Conservation (phyloP, 495 filamentous ascomycete genomes). For the Acidiella bohemica region DNA sequence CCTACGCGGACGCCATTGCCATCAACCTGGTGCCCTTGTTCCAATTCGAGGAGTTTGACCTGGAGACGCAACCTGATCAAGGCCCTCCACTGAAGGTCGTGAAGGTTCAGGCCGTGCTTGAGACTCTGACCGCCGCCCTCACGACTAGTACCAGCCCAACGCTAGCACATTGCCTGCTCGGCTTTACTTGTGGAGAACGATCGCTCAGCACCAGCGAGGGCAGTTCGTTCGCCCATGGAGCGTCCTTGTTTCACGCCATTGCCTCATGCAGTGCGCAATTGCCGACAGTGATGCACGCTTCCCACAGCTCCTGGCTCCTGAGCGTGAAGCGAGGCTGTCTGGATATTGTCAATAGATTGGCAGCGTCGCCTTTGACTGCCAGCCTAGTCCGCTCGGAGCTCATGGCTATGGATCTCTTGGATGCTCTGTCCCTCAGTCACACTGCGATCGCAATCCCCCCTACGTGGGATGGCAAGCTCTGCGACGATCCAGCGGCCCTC, state of each 20-base stretch:
- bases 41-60: conserved; percentile 8
- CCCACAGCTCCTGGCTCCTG: conserved; percentile 55
- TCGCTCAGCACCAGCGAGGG: conserved; percentile 48
- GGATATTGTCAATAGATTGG: conserved; percentile 65
- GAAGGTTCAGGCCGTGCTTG: conserved; percentile 39
- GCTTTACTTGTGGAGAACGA: conserved; percentile 60
- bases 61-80: conserved; percentile 8
- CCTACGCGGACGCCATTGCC: conserved; percentile 5
- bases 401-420: conserved; percentile 58
- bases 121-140: conserved; percentile 69
- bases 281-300: conserved; percentile 45
- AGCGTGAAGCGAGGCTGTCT: conserved; percentile 59
- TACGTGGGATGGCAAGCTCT: conserved; percentile 52
- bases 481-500: conserved; percentile 48
- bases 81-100: conserved; percentile 11
- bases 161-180: conserved; percentile 80
- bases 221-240: conserved; percentile 49
- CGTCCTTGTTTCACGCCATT: conserved; percentile 72
- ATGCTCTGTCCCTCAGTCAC: conserved; percentile 52
- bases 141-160: conserved; percentile 59
- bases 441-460: conserved; percentile 47
- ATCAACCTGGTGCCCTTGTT: conserved; percentile 6
- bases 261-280: conserved; percentile 50
- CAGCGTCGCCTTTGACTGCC: conserved; percentile 72
- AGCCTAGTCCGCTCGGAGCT: conserved; percentile 62